A percentile compares a stretch with the other conserved stretches of the same genome.
Evolutionary conservation across 495 filamentous ascomycete genomes (phyloP).

Genomic region (Neurospora sp.): DNA sequence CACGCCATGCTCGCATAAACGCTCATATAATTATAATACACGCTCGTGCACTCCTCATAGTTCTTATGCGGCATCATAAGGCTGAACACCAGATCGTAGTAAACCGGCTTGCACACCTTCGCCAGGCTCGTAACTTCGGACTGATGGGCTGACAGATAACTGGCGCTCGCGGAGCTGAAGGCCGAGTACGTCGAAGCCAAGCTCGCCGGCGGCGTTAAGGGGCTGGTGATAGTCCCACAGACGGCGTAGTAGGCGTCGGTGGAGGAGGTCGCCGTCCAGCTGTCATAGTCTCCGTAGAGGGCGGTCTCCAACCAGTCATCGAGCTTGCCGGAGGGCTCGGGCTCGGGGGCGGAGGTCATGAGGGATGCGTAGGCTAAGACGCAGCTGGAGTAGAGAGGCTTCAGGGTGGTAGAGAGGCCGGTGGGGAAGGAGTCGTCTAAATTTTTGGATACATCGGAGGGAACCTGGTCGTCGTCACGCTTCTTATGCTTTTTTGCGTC

Average conservation of each 20-base stretch:
- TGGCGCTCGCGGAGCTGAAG: neutral
- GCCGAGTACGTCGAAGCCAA: neutral
- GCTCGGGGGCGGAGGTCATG: neutral
- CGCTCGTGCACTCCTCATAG: neutral
- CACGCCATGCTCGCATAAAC: neutral
- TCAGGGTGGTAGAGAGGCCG: neutral
- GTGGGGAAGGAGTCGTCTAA: neutral
- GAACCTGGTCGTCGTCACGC: neutral
- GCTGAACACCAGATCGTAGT: neutral
- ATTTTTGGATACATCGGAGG: no score
- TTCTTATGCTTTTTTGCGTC: neutral
- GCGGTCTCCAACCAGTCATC: neutral
- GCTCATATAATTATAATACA: neutral
- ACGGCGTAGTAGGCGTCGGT: neutral
- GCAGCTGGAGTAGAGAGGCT: neutral
- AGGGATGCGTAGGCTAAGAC: neutral
- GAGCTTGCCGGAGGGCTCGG: neutral
- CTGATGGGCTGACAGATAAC: neutral
- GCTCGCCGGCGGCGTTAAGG: neutral
- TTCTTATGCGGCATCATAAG: neutral
- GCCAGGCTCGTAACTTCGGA: neutral
- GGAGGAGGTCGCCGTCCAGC: neutral
- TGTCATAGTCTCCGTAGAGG: neutral
- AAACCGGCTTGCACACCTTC: neutral
- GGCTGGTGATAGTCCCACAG: neutral